Conservation (phyloP, 148 eudicot species). For the Camellia lanceoleosa region DNA sequence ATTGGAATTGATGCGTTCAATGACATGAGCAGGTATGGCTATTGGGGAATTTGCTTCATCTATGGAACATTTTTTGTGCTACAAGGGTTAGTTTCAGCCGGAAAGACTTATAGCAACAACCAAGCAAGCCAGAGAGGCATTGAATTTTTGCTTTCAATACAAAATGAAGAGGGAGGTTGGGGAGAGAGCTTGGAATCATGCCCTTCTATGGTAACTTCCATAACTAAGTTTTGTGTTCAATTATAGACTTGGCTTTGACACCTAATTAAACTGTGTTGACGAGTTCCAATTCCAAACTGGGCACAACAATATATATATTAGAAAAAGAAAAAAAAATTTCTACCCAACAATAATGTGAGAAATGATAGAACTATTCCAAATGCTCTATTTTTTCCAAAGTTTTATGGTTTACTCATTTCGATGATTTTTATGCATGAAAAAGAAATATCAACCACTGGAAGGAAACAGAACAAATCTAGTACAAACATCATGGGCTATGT, state of each 20-base stretch:
- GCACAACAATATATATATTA: too few species aligned
- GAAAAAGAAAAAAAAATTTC: too few species aligned
- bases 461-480: too few species aligned
- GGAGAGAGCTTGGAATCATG: conserved; percentile 16
- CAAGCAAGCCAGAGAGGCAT: conserved; percentile 4
- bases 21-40: conserved; percentile 10
- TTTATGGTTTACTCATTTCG: too few species aligned
- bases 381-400: too few species aligned
- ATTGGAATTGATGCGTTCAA: not conserved
- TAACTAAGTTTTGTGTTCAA: not conserved
- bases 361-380: too few species aligned
- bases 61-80: conserved; percentile 16
- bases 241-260: not conserved
- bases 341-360: too few species aligned
- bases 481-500: too few species aligned
- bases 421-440: too few species aligned
- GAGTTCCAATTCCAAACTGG: too few species aligned
- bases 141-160: conserved; percentile 10
- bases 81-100: not conserved
- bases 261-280: not conserved
- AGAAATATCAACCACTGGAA: too few species aligned
- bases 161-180: conserved; percentile 19
- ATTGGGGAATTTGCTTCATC: conserved; percentile 20
- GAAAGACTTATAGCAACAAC: not conserved
- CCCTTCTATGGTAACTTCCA: conserved; percentile 3